phyloP scores from a whole-genome alignment of 1,139 yeast genomes.

The Magnusiomyces paraingens region DNA sequence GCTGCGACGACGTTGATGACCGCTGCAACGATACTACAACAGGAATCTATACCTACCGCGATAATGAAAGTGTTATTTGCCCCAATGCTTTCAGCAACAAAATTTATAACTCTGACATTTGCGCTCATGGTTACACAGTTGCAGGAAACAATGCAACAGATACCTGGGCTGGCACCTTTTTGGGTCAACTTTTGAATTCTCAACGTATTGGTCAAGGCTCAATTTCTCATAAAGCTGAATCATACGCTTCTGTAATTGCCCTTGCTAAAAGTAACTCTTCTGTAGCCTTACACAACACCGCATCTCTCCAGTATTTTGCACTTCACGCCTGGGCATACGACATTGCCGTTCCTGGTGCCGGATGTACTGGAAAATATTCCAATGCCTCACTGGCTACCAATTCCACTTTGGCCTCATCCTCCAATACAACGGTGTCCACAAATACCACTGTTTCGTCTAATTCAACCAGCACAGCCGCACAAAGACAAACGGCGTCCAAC shows the following conservation, averaged over 20 bases:
- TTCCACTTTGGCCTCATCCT: background rate
- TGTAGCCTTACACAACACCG: conserved; percentile 28
- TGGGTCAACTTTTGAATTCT: conserved; percentile 29
- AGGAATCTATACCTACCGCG: conserved; percentile 38
- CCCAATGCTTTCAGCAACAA: conserved; percentile 25
- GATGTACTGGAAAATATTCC: conserved; percentile 7
- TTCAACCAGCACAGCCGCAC: too few relatives aligned
- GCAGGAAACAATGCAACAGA: conserved; percentile 23
- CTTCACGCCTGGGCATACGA: conserved; percentile 26
- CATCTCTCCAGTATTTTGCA: conserved; percentile 24
- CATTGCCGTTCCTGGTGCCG: conserved; percentile 14
- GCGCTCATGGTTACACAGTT: conserved; percentile 25
- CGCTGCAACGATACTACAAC: conserved; percentile 27
- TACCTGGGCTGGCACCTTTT: conserved; percentile 21
- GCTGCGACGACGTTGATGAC: conserved; percentile 37
- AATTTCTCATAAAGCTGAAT: conserved; percentile 28
- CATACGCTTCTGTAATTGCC: conserved; percentile 27
- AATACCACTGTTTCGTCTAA: background rate
- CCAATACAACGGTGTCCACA: background rate
- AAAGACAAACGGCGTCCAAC: too few relatives aligned
- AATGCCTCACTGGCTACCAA: background rate
- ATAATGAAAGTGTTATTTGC: conserved; percentile 35
- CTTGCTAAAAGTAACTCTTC: conserved; percentile 25
- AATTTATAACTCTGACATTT: conserved; percentile 23
- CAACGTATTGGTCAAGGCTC: conserved; percentile 22